A percentile compares a stretch with the other conserved stretches of the same genome.
These are phyloP conservation scores for Podospora appendiculata DNA, from an alignment of 495 filamentous ascomycete genomes.

Conservation along the genomic window DNA sequence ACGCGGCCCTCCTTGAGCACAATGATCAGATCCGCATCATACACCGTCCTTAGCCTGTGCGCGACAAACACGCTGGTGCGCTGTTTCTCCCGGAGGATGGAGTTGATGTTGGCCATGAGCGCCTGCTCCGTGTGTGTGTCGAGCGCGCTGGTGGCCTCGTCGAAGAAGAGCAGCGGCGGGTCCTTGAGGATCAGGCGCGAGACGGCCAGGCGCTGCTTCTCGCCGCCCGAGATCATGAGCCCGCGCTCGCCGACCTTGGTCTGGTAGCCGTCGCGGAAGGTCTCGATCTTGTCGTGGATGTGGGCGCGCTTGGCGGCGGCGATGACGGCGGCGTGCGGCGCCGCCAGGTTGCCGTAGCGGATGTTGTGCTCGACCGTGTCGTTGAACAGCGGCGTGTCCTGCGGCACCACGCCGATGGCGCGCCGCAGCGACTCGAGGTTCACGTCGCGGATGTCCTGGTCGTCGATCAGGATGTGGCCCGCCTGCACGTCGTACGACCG, in stretches of 20 bases:
- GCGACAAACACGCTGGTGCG: constrained; percentile 93
- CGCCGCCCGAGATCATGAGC: constrained; percentile 96
- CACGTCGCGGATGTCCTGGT: constrained; percentile 83
- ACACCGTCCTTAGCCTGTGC: constrained; percentile 86
- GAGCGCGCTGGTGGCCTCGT: constrained; percentile 92
- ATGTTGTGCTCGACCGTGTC: constrained; percentile 94
- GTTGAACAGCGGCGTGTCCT: constrained; percentile 96
- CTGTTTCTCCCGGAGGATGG: constrained; percentile 79
- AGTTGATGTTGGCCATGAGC: constrained; percentile 87
- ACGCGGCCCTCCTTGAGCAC: constrained; percentile 78
- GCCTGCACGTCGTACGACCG: constrained; percentile 87
- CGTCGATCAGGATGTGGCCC: constrained; percentile 85
- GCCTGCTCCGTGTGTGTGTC: constrained; percentile 95
- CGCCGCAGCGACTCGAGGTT: constrained; percentile 73
- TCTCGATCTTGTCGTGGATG: constrained; percentile 73
- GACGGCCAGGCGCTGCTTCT: constrained; percentile 90
- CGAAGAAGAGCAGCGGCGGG: constrained; percentile 88
- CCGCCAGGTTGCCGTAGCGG: constrained; percentile 81
- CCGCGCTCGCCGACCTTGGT: constrained; percentile 94
- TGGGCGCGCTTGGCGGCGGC: constrained; percentile 72
- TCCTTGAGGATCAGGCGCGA: constrained; percentile 85
- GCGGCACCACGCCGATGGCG: constrained; percentile 90
- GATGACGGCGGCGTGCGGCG: constrained; percentile 62
- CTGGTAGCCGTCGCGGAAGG: constrained; percentile 75
- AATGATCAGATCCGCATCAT: constrained; percentile 89